Evolutionary conservation across 768 basidiomycete genomes (phyloP).

Genomic region (Trametes maxima): DNA sequence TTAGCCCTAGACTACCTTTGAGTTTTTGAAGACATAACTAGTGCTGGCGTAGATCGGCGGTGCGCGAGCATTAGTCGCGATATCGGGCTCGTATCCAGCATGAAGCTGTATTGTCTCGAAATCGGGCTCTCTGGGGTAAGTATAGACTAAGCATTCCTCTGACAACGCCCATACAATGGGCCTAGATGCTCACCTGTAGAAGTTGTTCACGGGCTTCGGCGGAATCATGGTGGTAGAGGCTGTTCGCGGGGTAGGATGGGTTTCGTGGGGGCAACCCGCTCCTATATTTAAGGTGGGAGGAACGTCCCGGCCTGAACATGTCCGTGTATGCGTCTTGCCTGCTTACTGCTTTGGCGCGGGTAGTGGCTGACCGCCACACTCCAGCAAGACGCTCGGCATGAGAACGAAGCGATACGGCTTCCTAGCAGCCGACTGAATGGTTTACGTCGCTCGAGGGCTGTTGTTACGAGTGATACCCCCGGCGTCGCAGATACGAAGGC

Average conservation of each 20-base stretch:
- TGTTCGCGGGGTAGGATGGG: not conserved
- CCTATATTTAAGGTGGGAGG: not conserved
- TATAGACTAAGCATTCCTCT: not conserved
- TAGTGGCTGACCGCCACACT: no score
- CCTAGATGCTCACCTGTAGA: not conserved
- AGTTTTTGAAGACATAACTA: conserved; percentile 74
- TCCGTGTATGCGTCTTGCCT: no score
- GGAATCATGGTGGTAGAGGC: conserved; percentile 6
- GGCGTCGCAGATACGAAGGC: not conserved
- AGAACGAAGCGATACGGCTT: no score
- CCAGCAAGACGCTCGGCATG: no score
- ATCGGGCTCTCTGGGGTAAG: conserved; percentile 51
- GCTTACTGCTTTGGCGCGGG: no score
- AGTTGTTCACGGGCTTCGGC: conserved; percentile 22
- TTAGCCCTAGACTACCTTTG: conserved; percentile 47
- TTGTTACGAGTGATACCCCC: not conserved
- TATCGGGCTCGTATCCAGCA: conserved; percentile 68
- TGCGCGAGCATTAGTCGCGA: conserved; percentile 71
- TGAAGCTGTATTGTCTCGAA: conserved; percentile 85
- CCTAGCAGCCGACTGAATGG: no score
- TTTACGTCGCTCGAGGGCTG: no score
- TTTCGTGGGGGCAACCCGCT: no score
- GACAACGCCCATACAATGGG: not conserved
- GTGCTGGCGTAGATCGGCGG: conserved; percentile 78
- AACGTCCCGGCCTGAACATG: no score